Base-by-base conservation (phyloP, 192 early-diverging fungal genomes). In the Backusella psychrophila region DNA sequence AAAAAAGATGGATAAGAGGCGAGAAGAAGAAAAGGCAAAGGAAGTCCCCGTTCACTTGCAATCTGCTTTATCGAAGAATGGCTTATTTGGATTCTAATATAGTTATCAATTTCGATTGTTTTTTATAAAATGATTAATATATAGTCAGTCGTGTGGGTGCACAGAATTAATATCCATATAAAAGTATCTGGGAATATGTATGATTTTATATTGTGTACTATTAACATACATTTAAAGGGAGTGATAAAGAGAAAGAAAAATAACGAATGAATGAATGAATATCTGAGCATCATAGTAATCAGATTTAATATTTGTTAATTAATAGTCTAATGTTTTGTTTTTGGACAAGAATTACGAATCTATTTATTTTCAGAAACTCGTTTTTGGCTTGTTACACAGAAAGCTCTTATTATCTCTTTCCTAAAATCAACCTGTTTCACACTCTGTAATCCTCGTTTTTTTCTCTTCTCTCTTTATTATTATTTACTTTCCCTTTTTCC, bases 1-100 rank as follows among this genome's bases (percentile, higher is more conserved):
- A 11, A 82, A 82, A 46, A 77, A 82, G 42, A 72, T 78, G 59
- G 80, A 82, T 36, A 77, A 77, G 23, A 75, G 39, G 29, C 44
- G 66, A 23, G 80, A 81, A 39, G 80, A 81, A 77, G 80, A 81
- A 71, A 26, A 71, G n/a, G 1, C 49, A 7, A 81, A 74, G 31
- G 33, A 69, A 34, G 59, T 77, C 9, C 80, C 80, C 9, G 53
- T 21, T 69, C 80, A 81, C 36, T 70, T 81, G 71, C 75, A 77
- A 65, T 35, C 42, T 56, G 73, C 80, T 49, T 31, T 81, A 42
- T 33, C 71, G 7, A 76, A 73, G 33, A 73, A 81, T 70, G 80
- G 80, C 3, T 53, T 81, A 52, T 81, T 81, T 69, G 71, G 71
- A 12, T 74, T 74, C 17, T 74, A 56, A 56, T 7, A n/a, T n/a